phyloP scores from a whole-genome alignment of 2,329 filamentous ascomycete species.

The Lecanoromycetidae sp. region DNA sequence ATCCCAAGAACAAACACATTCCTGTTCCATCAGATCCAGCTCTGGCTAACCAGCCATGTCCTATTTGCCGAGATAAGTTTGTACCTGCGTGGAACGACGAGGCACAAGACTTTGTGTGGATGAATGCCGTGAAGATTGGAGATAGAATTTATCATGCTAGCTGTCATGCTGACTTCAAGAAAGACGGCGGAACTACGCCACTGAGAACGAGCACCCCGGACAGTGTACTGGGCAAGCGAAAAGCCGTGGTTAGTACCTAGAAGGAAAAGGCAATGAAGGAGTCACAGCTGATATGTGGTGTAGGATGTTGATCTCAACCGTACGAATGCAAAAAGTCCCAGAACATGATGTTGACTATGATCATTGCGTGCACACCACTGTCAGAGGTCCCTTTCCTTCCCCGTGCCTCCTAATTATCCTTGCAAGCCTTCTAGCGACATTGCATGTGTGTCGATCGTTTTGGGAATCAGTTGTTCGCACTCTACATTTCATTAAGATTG shows the following conservation, averaged over 20 bases:
- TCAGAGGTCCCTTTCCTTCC: too few species aligned
- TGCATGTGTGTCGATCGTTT: neutral
- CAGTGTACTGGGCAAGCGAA: conserved; percentile 59
- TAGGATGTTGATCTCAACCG: neutral
- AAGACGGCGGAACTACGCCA: conserved; percentile 34
- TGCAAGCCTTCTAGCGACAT: too few species aligned
- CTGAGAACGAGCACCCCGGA: conserved; percentile 45
- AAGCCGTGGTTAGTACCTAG: conserved; percentile 44
- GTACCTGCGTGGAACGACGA: conserved; percentile 86
- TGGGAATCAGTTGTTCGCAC: too few species aligned
- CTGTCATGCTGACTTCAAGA: conserved; percentile 72
- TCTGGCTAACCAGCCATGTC: conserved; percentile 66
- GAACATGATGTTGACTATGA: too few species aligned
- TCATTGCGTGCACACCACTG: too few species aligned
- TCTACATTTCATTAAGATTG: neutral
- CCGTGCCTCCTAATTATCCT: too few species aligned
- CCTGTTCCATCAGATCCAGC: conserved; percentile 68
- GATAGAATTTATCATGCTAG: conserved; percentile 77
- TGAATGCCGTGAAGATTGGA: conserved; percentile 69
- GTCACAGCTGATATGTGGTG: neutral
- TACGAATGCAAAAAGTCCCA: conserved; percentile 7
- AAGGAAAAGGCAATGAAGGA: neutral
- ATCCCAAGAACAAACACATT: conserved; percentile 58
- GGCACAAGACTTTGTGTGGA: conserved; percentile 93
- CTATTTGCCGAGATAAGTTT: conserved; percentile 92